phyloP scores from a whole-genome alignment of 2,329 filamentous ascomycete genomes.

The Diaporthe destruens region DNA sequence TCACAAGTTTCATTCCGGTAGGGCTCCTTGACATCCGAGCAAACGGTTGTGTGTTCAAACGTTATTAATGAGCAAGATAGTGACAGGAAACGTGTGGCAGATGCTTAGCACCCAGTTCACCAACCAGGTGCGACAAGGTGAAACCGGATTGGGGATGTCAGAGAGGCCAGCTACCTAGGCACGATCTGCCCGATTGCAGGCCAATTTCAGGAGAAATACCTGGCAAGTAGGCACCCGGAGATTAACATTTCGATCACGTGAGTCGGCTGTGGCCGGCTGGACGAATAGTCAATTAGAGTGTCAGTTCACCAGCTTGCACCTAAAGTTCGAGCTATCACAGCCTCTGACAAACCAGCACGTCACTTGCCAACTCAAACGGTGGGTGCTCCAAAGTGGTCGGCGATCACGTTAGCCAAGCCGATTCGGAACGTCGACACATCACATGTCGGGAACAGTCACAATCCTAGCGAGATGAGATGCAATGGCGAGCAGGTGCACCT shows the following conservation, averaged over 20 bases:
- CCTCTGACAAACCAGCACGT: neutral
- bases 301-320: neutral
- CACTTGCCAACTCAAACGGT: conserved; percentile 10
- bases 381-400: conserved; percentile 1
- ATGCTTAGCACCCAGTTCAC: neutral
- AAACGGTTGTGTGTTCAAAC: neutral
- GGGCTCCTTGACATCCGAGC: neutral
- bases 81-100: neutral
- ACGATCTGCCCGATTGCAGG: neutral
- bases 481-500: neutral
- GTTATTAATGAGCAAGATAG: neutral
- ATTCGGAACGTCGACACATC: neutral
- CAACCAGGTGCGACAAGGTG: neutral
- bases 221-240: too few species aligned
- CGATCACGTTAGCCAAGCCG: conserved; percentile 5
- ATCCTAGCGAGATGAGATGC: neutral
- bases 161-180: neutral
- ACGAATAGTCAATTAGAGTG: too few species aligned
- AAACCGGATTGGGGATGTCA: neutral
- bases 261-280: too few species aligned
- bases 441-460: neutral
- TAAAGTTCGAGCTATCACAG: neutral
- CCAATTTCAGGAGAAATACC: neutral
- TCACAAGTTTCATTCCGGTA: conserved; percentile 2
- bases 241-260: too few species aligned